These are phyloP conservation scores for Conoideocrella luteorostrata DNA, from an alignment of 2,329 filamentous ascomycete genomes.

Conservation along the genomic window DNA sequence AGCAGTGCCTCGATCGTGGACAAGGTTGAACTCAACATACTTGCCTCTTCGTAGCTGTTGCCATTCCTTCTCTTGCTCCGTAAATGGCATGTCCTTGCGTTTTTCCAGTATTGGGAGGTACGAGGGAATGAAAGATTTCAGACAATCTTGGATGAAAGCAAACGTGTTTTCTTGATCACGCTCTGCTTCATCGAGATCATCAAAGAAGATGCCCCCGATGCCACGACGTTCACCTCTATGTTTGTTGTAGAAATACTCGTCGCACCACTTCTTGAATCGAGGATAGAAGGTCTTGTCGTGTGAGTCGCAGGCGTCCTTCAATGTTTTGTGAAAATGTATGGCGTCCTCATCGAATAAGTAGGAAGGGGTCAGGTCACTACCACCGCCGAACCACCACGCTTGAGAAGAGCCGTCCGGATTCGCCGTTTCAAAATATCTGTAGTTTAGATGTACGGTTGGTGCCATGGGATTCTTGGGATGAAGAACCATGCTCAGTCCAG, in stretches of 20 bases:
- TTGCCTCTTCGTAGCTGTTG: conserved; percentile 90
- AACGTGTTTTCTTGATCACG: conserved; percentile 87
- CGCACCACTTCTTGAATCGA: conserved; percentile 96
- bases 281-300: conserved; percentile 91
- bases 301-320: conserved; percentile 88
- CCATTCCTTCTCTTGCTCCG: conserved; percentile 84
- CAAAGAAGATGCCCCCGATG: conserved; percentile 96
- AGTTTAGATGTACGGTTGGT: conserved; percentile 95
- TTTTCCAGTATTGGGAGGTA: conserved; percentile 85
- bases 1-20: conserved; percentile 90
- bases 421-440: conserved; percentile 96
- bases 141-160: conserved; percentile 77
- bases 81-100: conserved; percentile 88
- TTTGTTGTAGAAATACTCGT: conserved; percentile 93
- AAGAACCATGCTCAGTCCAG: conserved; percentile 85
- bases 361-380: conserved; percentile 84
- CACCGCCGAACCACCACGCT: conserved; percentile 97
- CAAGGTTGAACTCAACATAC: conserved; percentile 97
- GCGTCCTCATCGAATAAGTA: conserved; percentile 98
- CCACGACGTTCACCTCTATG: conserved; percentile 83
- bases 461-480: conserved; percentile 96
- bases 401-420: conserved; percentile 74
- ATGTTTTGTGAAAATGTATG: conserved; percentile 89
- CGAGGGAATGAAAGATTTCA: conserved; percentile 80
- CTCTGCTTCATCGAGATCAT: conserved; percentile 84